phyloP scores from a whole-genome alignment of 1,139 yeast genomes.

The Zygotorulaspora mrakii region DNA sequence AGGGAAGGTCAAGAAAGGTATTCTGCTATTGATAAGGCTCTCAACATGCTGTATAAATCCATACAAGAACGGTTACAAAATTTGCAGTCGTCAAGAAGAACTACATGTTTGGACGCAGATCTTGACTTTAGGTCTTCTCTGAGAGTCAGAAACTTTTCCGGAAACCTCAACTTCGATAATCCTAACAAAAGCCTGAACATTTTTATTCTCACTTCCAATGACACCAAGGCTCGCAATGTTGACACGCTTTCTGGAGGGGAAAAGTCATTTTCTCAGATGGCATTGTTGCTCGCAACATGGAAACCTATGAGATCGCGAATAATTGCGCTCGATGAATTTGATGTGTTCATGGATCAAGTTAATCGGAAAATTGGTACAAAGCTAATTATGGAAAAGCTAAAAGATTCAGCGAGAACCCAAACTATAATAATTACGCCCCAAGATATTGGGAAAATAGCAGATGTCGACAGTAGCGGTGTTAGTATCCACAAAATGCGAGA shows the following conservation, averaged over 20 bases:
- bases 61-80: conserved; percentile 50
- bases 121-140: conserved; percentile 56
- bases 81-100: conserved; percentile 46
- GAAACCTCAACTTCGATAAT: conserved; percentile 63
- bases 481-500: conserved; percentile 63
- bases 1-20: conserved; percentile 38
- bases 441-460: conserved; percentile 76
- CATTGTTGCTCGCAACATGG: conserved; percentile 88
- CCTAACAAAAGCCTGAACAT: conserved; percentile 49
- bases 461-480: conserved; percentile 57
- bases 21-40: conserved; percentile 34
- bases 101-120: conserved; percentile 45
- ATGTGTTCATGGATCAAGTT: conserved; percentile 95
- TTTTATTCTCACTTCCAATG: conserved; percentile 55
- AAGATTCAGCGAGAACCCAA: conserved; percentile 59
- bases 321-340: conserved; percentile 93
- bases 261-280: conserved; percentile 88
- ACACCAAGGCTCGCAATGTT: conserved; percentile 60
- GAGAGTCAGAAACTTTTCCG: conserved; percentile 69
- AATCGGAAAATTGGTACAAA: conserved; percentile 78
- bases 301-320: conserved; percentile 81
- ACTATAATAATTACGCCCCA: conserved; percentile 94
- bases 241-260: conserved; percentile 95
- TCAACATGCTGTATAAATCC: conserved; percentile 37
- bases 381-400: conserved; percentile 65